Evolutionary conservation across 2,329 filamentous ascomycete genomes (phyloP).

Genomic region (Albifimbria verrucaria): DNA sequence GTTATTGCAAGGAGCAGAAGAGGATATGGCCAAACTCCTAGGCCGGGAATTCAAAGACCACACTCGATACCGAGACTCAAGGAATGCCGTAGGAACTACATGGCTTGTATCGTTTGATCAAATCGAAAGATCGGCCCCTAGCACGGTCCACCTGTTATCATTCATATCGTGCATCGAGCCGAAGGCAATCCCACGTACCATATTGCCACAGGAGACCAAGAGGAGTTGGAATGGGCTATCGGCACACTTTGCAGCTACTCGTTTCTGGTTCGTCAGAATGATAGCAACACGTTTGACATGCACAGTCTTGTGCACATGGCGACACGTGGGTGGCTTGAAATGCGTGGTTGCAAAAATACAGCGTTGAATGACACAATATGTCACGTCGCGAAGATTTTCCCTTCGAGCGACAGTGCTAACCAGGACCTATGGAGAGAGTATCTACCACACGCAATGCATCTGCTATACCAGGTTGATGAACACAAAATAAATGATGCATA

Average conservation of each 20-base stretch:
- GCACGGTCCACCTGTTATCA: slow-evolving; percentile 29
- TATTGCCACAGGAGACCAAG: slow-evolving; percentile 19
- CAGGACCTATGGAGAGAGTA: slow-evolving; percentile 8
- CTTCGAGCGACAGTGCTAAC: neutral
- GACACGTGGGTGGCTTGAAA: slow-evolving; percentile 21
- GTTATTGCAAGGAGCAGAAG: slow-evolving; percentile 20
- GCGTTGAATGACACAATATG: neutral
- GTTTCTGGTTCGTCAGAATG: slow-evolving; percentile 16
- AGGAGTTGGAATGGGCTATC: slow-evolving; percentile 16
- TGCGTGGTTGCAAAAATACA: neutral
- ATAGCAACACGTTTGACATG: slow-evolving; percentile 29
- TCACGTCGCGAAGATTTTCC: slow-evolving; percentile 1
- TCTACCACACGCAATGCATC: slow-evolving; percentile 8
- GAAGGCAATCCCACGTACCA: slow-evolving; percentile 30
- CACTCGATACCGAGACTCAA: slow-evolving; percentile 21
- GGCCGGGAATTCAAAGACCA: slow-evolving; percentile 30
- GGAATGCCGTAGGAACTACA: slow-evolving; percentile 29
- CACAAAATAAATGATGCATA: neutral
- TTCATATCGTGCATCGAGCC: slow-evolving; percentile 34
- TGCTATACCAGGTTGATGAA: slow-evolving; percentile 5
- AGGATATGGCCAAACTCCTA: slow-evolving; percentile 24
- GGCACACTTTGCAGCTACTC: slow-evolving; percentile 22
- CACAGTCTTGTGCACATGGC: slow-evolving; percentile 35
- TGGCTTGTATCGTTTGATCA: slow-evolving; percentile 38
- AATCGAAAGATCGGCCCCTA: slow-evolving; percentile 22